Evolutionary conservation across 306 rosid species (phyloP), one percentile per base, ranked within the genome.

Genomic region (Vicia faba): DNA sequence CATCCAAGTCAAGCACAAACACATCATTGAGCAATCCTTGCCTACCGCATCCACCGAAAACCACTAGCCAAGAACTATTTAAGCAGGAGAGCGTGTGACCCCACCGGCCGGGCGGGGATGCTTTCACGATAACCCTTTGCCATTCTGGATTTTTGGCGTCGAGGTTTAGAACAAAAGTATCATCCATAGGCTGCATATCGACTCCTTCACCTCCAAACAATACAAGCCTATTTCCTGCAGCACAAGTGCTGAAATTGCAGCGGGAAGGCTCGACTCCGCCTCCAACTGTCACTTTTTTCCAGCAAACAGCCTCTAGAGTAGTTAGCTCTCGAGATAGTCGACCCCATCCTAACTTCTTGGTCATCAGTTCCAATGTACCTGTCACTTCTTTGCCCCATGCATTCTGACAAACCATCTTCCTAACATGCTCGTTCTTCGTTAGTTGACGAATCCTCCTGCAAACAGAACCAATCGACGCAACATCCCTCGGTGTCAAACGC

Each of bases 21-120:
- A 90, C 99, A 63, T 93, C 99, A 55, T 93, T 93, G 26, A 93
- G 92, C 79, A 93, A 77, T 50, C 99, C 99, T 85, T 90, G 78
- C 61, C 87, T 83, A 16, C 99, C 99, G 64, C 96, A 90, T 51
- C 99, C 99, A 29, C 99, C 99, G 23, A 93, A 93, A 46, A 93
- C 90, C 20, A 93, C 91, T 41, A 93, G 77, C 97, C 89, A 90
- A 55, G 99, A 93, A 74, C 87, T 88, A 51, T 93, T 86, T 49
- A 93, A 66, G 73, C 96, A 88, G 3, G 99, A 90, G 29, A 93
- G 90, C 0, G 96, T 93, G 81, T 93, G 99, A 69, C 99, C 99
- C 97, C 99, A 93, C 5, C 97, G 86, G 36, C 99, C 99, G 0
- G 99, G 99, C n/a, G 99, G 99, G 53, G 99, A 90, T 66, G 95